Conservation (phyloP, 2,329 filamentous ascomycete species). For the Mycogone perniciosa region DNA sequence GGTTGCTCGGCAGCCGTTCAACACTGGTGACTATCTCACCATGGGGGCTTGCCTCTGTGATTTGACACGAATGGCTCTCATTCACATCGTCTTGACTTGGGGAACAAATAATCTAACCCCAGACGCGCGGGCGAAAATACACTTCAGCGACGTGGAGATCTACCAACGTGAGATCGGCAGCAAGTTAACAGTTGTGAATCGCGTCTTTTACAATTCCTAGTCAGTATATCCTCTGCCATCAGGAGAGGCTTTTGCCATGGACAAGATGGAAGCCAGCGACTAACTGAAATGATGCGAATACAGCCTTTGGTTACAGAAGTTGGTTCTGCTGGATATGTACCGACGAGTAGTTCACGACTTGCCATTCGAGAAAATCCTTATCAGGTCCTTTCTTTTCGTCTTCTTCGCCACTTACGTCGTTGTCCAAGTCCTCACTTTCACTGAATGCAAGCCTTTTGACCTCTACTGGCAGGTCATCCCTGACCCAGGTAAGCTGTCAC, state of each 20-base stretch:
- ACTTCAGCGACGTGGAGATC: slow-evolving; percentile 26
- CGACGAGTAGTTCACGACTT: slow-evolving; percentile 20
- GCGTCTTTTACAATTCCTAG: slow-evolving; percentile 29
- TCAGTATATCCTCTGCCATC: slow-evolving; percentile 17
- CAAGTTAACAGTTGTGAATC: slow-evolving; percentile 27
- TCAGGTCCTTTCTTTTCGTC: slow-evolving; percentile 21
- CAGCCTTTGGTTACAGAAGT: slow-evolving; percentile 26
- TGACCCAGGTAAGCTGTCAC: slow-evolving; percentile 23
- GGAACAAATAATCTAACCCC: slow-evolving; percentile 29
- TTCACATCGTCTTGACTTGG: slow-evolving; percentile 31
- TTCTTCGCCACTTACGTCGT: slow-evolving; percentile 26
- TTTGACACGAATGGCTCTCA: slow-evolving; percentile 20
- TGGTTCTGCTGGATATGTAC: slow-evolving; percentile 23
- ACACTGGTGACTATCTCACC: slow-evolving; percentile 20
- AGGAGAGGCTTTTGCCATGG: too few species aligned
- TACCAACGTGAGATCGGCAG: slow-evolving; percentile 29
- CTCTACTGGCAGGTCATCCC: slow-evolving; percentile 52
- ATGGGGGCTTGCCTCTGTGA: slow-evolving; percentile 35
- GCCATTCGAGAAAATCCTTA: slow-evolving; percentile 19
- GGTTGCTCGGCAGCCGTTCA: slow-evolving; percentile 15
- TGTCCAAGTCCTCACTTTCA: slow-evolving; percentile 28
- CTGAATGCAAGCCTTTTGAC: slow-evolving; percentile 38
- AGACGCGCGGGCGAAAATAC: slow-evolving; percentile 15
- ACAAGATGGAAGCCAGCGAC: not conserved
- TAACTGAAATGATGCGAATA: not conserved